A percentile compares a stretch with the other conserved stretches of the same genome.
These are phyloP conservation scores for Penicillium cinerascens DNA, from an alignment of 495 filamentous ascomycete genomes.

Conservation along the genomic window DNA sequence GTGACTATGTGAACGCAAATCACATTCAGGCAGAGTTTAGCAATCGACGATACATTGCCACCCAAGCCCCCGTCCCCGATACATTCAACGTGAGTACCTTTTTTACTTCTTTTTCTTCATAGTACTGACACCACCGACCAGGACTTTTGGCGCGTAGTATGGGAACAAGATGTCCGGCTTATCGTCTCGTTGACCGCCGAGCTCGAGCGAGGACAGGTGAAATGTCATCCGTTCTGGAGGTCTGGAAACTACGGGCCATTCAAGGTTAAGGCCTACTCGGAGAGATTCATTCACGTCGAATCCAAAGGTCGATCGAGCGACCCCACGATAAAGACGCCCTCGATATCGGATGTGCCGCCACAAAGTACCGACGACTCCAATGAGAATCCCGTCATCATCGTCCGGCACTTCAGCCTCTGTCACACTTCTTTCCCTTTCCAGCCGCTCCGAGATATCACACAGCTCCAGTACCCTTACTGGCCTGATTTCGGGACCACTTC, in stretches of 20 bases:
- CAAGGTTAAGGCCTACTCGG: conserved; percentile 70
- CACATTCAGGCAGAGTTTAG: conserved; percentile 73
- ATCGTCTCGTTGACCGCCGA: conserved; percentile 98
- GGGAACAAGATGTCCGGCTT: conserved; percentile 93
- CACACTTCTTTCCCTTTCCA: conserved; percentile 76
- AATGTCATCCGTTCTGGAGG: conserved; percentile 92
- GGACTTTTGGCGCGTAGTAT: conserved; percentile 98
- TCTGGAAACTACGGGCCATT: conserved; percentile 77
- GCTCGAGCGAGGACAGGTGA: conserved; percentile 87
- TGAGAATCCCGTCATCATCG: conserved; percentile 70
- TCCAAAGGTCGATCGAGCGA: conserved; percentile 19
- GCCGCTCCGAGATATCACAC: conserved; percentile 88
- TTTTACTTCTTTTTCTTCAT: background rate
- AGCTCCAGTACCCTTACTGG: conserved; percentile 92
- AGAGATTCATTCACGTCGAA: conserved; percentile 75
- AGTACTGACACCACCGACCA: conserved; percentile 42
- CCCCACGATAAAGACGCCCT: conserved; percentile 9
- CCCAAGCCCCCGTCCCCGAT: conserved; percentile 87
- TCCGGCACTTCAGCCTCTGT: conserved; percentile 81
- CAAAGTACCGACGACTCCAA: conserved; percentile 22
- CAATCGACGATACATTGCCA: conserved; percentile 90
- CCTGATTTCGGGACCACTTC: conserved; percentile 95
- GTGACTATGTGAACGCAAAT: conserved; percentile 96
- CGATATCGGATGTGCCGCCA: conserved; percentile 13
- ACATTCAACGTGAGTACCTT: conserved; percentile 75